Conservation (phyloP, 1,284 basidiomycete species). For the Trichosporon sp. region DNA sequence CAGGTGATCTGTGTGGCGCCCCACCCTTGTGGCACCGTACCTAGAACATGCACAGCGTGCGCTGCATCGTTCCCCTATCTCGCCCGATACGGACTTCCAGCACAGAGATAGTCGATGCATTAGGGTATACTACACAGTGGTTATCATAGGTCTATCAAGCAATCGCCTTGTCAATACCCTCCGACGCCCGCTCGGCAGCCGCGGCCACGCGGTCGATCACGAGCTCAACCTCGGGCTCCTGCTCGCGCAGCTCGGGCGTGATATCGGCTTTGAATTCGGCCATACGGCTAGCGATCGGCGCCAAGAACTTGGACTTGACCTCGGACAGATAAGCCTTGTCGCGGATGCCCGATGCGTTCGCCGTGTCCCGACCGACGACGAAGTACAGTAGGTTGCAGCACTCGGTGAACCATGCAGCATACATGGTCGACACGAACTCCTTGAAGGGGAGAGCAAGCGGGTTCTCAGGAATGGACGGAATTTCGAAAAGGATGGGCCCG, state of each 20-base stretch:
- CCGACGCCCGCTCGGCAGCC: conserved; percentile 11
- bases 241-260: background rate
- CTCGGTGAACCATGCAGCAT: conserved; percentile 32
- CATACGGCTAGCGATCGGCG: conserved; percentile 76
- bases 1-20: conserved; percentile 3
- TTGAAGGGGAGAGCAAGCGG: conserved; percentile 17
- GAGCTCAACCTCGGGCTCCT: conserved; percentile 9
- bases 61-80: background rate
- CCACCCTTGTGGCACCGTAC: conserved; percentile 3
- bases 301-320: conserved; percentile 40
- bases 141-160: background rate
- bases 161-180: conserved; percentile 3
- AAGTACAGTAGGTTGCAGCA: conserved; percentile 23
- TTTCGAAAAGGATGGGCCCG: conserved; percentile 22
- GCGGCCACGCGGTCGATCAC: conserved; percentile 17
- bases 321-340: conserved; percentile 35
- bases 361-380: conserved; percentile 13
- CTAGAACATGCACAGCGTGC: background rate
- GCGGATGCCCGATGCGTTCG: conserved; percentile 18
- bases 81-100: background rate
- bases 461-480: conserved; percentile 12
- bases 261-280: conserved; percentile 49
- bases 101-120: background rate
- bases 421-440: conserved; percentile 25
- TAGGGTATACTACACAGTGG: background rate